These are phyloP conservation scores for Globisporangium yorkense DNA, from an alignment of 352 stramenopile genomes.

Conservation along the genomic window DNA sequence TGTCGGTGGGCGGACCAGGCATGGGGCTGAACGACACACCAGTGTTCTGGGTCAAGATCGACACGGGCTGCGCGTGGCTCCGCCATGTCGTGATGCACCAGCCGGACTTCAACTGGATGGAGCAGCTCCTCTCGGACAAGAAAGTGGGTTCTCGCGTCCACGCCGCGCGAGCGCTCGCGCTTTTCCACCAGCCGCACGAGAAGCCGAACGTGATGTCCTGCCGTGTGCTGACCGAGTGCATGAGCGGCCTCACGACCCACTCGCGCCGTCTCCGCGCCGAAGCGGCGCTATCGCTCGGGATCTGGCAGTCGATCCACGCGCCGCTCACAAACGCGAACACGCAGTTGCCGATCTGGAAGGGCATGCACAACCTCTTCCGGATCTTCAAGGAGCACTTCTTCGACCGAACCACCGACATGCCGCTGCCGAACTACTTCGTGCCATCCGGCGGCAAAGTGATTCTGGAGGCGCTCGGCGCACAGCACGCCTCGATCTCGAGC, in stretches of 20 bases:
- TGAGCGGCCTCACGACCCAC: conserved; percentile 81
- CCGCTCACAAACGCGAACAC: conserved; percentile 79
- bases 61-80: conserved; percentile 70
- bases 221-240: conserved; percentile 77
- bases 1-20: conserved; percentile 63
- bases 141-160: conserved; percentile 80
- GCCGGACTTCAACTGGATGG: conserved; percentile 87
- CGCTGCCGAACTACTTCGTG: conserved; percentile 84
- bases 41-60: conserved; percentile 85
- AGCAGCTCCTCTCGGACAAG: conserved; percentile 79
- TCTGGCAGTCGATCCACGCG: conserved; percentile 85
- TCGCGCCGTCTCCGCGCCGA: conserved; percentile 69
- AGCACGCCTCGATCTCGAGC: conserved; percentile 75
- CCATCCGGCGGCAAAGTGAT: conserved; percentile 80
- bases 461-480: conserved; percentile 64
- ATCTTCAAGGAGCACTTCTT: conserved; percentile 90
- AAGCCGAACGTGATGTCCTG: conserved; percentile 87
- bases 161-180: conserved; percentile 58
- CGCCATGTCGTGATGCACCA: conserved; percentile 84
- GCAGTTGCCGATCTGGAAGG: conserved; percentile 78
- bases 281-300: conserved; percentile 62
- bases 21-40: conserved; percentile 86
- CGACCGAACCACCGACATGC: conserved; percentile 74
- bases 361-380: conserved; percentile 82
- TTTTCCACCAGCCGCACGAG: conserved; percentile 78